A percentile compares a stretch with the other conserved stretches of the same genome.
phyloP scores from a whole-genome alignment of 202 grass and related monocot species.

The Setaria viridis region DNA sequence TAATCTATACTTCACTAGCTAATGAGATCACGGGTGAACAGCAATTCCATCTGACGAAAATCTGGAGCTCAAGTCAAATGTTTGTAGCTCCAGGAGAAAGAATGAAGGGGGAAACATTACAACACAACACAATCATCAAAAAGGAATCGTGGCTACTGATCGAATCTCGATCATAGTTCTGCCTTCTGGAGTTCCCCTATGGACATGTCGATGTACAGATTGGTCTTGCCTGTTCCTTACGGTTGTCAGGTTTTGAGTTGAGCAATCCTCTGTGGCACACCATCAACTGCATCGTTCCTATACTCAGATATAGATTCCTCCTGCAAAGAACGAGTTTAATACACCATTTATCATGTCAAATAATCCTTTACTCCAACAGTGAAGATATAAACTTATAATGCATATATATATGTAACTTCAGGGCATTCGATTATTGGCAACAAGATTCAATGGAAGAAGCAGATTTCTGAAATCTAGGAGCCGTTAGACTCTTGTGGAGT shows the following conservation, averaged over 20 bases:
- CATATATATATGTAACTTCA: neutral
- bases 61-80: slow-evolving; percentile 9
- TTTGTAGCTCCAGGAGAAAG: slow-evolving; percentile 24
- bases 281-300: slow-evolving; percentile 53
- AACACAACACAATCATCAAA: slow-evolving; percentile 13
- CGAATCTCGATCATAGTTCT: neutral
- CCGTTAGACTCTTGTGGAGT: neutral
- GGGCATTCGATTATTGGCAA: neutral
- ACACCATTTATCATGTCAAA: neutral
- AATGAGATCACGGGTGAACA: neutral
- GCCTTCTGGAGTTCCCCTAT: neutral
- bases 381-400: neutral
- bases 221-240: neutral
- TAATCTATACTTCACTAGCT: slow-evolving; percentile 3
- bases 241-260: slow-evolving; percentile 54
- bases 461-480: neutral
- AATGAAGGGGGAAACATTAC: slow-evolving; percentile 1
- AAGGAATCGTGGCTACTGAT: neutral
- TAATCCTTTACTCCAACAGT: neutral
- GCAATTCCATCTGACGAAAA: slow-evolving; percentile 4
- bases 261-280: slow-evolving; percentile 51
- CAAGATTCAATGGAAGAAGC: neutral
- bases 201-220: neutral
- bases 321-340: slow-evolving; percentile 35
- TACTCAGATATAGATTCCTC: slow-evolving; percentile 55